Evolutionary conservation across 1,139 yeast species (phyloP).

Genomic region (Suhomyces anneliseae): DNA sequence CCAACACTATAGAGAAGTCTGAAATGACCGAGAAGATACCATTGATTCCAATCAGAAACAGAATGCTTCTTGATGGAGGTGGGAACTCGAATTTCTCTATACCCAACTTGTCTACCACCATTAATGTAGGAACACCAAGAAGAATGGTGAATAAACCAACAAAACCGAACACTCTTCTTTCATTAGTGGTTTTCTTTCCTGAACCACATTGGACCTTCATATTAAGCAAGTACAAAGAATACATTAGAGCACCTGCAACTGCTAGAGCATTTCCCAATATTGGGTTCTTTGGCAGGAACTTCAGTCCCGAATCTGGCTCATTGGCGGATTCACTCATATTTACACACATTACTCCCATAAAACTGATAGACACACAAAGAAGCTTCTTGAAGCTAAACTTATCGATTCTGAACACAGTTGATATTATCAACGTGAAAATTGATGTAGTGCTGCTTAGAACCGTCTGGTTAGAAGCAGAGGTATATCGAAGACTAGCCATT

Average conservation of each 20-base stretch:
- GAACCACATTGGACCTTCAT: constrained; percentile 48
- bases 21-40: constrained; percentile 50
- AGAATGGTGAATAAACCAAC: constrained; percentile 45
- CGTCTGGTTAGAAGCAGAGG: constrained; percentile 56
- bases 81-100: constrained; percentile 46
- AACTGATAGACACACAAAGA: constrained; percentile 45
- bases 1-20: constrained; percentile 50
- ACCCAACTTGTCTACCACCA: constrained; percentile 30
- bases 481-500: constrained; percentile 44
- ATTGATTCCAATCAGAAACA: constrained; percentile 37
- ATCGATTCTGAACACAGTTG: constrained; percentile 42
- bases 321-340: constrained; percentile 36
- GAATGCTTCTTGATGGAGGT: constrained; percentile 34
- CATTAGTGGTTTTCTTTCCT: constrained; percentile 45
- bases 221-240: constrained; percentile 45
- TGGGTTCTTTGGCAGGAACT: constrained; percentile 40
- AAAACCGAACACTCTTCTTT: constrained; percentile 47
- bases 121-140: constrained; percentile 39
- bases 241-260: constrained; percentile 46
- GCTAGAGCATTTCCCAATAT: constrained; percentile 48
- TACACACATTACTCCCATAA: constrained; percentile 49
- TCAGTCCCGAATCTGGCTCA: constrained; percentile 20
- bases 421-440: constrained; percentile 49
- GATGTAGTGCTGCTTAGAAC: constrained; percentile 54
- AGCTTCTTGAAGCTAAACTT: constrained; percentile 42